Percentiles rank a stretch among this genome's conserved stretches.
These are phyloP conservation scores for Ilyonectria robusta DNA, from an alignment of 2,329 filamentous ascomycete species.

Conservation along the genomic window DNA sequence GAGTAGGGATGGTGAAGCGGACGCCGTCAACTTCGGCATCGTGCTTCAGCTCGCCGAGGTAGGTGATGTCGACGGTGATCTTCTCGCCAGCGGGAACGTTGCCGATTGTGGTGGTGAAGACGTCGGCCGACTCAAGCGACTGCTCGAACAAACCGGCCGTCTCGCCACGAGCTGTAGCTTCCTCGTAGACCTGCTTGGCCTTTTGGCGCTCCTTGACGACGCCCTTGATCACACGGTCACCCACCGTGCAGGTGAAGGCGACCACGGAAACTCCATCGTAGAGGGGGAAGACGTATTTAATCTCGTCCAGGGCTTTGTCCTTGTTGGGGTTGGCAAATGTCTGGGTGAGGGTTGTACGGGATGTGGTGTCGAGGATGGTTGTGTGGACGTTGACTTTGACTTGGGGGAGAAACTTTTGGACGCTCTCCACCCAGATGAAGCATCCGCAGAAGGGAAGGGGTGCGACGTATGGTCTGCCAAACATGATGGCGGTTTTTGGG, in stretches of 20 bases:
- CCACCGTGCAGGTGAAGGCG: slow-evolving; percentile 75
- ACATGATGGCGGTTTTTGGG: slow-evolving; percentile 12
- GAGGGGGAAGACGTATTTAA: slow-evolving; percentile 78
- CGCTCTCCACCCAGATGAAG: slow-evolving; percentile 46
- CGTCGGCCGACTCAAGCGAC: slow-evolving; percentile 70
- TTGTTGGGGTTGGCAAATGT: slow-evolving; percentile 72
- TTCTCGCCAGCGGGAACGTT: slow-evolving; percentile 73
- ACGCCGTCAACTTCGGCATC: slow-evolving; percentile 78
- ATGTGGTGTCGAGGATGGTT: slow-evolving; percentile 70
- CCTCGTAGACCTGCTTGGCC: slow-evolving; percentile 71
- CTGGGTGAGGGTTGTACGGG: slow-evolving; percentile 65
- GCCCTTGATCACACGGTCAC: slow-evolving; percentile 71
- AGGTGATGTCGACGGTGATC: slow-evolving; percentile 73
- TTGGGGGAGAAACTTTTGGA: slow-evolving; percentile 68
- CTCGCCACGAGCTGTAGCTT: slow-evolving; percentile 71
- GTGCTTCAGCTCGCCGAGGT: slow-evolving; percentile 80
- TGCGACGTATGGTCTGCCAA: background rate
- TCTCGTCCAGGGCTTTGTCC: slow-evolving; percentile 55
- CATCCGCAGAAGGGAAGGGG: slow-evolving; percentile 51
- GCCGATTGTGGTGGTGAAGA: slow-evolving; percentile 78
- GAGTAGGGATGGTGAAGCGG: slow-evolving; percentile 77
- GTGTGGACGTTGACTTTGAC: slow-evolving; percentile 70
- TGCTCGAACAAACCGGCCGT: slow-evolving; percentile 77
- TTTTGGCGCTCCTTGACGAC: slow-evolving; percentile 76
- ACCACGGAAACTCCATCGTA: slow-evolving; percentile 81